Conservation (phyloP, 345 rosid genomes). For the Camelina hispida region DNA sequence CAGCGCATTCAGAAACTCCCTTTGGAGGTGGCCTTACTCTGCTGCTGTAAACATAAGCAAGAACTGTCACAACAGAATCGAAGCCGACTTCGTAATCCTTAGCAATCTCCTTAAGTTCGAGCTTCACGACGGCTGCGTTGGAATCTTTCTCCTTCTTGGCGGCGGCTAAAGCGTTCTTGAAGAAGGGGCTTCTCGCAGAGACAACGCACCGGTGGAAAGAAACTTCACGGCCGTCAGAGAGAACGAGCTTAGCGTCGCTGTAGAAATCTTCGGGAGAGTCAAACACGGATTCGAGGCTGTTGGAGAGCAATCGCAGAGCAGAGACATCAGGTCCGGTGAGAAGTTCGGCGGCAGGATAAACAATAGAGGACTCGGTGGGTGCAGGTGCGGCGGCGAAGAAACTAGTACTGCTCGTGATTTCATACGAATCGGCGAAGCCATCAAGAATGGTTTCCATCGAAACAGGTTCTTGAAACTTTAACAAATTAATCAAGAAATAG, state of each 20-base stretch:
- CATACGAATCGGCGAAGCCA: conserved; percentile 69
- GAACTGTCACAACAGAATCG: conserved; percentile 65
- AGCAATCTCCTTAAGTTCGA: conserved; percentile 63
- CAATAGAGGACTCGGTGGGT: conserved; percentile 29
- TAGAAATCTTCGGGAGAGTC: conserved; percentile 58
- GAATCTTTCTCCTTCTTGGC: conserved; percentile 45
- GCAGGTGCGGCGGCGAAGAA: conserved; percentile 33
- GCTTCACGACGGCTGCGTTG: conserved; percentile 33
- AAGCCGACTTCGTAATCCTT: conserved; percentile 60
- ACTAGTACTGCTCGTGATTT: conserved; percentile 55
- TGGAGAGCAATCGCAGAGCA: conserved; percentile 63
- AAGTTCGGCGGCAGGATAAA: conserved; percentile 13
- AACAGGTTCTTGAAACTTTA: neutral
- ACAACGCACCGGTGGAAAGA: conserved; percentile 82
- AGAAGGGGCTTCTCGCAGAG: conserved; percentile 64
- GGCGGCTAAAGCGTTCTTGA: conserved; percentile 53
- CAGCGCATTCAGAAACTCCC: conserved; percentile 67
- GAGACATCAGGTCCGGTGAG: conserved; percentile 46
- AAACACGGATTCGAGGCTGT: conserved; percentile 57
- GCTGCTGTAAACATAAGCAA: conserved; percentile 73
- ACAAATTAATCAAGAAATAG: neutral
- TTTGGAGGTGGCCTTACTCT: conserved; percentile 61
- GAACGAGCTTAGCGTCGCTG: conserved; percentile 68
- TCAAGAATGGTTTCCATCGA: conserved; percentile 50
- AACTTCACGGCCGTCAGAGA: conserved; percentile 57